A percentile compares a stretch with the other conserved stretches of the same genome.
These are phyloP conservation scores for Aureobasidium sp. DNA, from an alignment of 2,329 filamentous ascomycete genomes.

Conservation along the genomic window DNA sequence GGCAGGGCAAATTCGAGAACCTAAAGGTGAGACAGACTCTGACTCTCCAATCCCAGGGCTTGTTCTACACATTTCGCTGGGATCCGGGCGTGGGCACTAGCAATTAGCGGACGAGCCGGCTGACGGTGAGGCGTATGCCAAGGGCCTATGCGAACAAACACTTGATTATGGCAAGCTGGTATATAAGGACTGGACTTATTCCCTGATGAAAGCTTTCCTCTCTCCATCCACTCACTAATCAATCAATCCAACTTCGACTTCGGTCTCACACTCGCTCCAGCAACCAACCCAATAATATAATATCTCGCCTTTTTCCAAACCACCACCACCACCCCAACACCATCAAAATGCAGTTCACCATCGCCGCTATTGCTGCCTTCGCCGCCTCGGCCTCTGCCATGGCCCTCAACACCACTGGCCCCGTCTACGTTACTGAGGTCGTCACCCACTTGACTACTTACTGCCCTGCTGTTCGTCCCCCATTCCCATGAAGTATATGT, in stretches of 20 bases:
- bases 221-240: conserved; percentile 13
- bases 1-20: conserved; percentile 1
- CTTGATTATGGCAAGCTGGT: conserved; percentile 4
- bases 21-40: conserved; percentile 1
- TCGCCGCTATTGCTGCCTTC: conserved; percentile 28
- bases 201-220: background rate
- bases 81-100: conserved; percentile 7
- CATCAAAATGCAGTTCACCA: conserved; percentile 46
- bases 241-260: conserved; percentile 14
- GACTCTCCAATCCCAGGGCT: background rate
- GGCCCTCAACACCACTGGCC: conserved; percentile 27
- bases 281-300: conserved; percentile 13
- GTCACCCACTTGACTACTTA: conserved; percentile 22
- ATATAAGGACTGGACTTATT: background rate
- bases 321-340: conserved; percentile 5
- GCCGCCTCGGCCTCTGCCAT: conserved; percentile 34
- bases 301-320: background rate
- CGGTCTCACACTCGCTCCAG: conserved; percentile 15
- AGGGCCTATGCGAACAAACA: conserved; percentile 4
- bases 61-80: conserved; percentile 7
- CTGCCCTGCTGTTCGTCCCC: conserved; percentile 21
- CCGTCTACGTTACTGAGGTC: conserved; percentile 26
- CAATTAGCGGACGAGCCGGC: conserved; percentile 3
- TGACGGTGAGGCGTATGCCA: conserved; percentile 5
- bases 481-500: no score